Conservation (phyloP, 1,284 basidiomycete genomes). For the Heterobasidion irregulare region DNA sequence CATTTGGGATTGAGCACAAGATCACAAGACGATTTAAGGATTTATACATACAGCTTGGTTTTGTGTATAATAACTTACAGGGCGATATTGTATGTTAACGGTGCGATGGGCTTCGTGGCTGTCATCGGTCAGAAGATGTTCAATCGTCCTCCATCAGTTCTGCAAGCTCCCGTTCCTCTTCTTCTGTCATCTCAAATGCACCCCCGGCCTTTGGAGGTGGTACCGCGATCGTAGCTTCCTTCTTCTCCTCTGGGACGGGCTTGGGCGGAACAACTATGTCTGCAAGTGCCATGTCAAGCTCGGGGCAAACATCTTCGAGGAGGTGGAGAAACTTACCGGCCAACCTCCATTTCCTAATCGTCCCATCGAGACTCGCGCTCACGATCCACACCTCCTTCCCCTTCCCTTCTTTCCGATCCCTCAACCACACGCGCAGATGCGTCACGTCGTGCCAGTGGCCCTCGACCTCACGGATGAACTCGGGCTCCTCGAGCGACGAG, state of each 20-base stretch:
- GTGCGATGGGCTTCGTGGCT: too few species aligned
- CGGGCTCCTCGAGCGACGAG: conserved; percentile 52
- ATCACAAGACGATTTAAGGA: background rate
- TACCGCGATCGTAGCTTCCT: conserved; percentile 15
- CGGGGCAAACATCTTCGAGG: background rate
- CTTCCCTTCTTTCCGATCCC: conserved; percentile 29
- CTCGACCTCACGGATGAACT: conserved; percentile 55
- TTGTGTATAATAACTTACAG: background rate
- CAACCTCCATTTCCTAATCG: conserved; percentile 76
- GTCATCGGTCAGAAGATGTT: too few species aligned
- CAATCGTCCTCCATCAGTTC: conserved; percentile 63
- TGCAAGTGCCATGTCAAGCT: conserved; percentile 16
- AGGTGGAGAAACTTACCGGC: conserved; percentile 4
- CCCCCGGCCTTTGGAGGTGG: conserved; percentile 14
- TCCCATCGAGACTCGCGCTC: conserved; percentile 78
- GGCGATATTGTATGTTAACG: background rate
- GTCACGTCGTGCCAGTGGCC: conserved; percentile 87
- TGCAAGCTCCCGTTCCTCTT: conserved; percentile 74
- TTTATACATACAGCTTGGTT: background rate
- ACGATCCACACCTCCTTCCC: conserved; percentile 68
- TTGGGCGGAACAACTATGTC: conserved; percentile 39
- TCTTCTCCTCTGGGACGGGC: conserved; percentile 15
- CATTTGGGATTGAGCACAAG: background rate
- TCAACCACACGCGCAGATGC: conserved; percentile 64
- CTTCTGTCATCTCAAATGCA: conserved; percentile 48